A percentile compares a stretch with the other conserved stretches of the same genome.
These are phyloP conservation scores for Cichorium intybus DNA, from an alignment of 140 eudicot genomes.

Conservation along the genomic window DNA sequence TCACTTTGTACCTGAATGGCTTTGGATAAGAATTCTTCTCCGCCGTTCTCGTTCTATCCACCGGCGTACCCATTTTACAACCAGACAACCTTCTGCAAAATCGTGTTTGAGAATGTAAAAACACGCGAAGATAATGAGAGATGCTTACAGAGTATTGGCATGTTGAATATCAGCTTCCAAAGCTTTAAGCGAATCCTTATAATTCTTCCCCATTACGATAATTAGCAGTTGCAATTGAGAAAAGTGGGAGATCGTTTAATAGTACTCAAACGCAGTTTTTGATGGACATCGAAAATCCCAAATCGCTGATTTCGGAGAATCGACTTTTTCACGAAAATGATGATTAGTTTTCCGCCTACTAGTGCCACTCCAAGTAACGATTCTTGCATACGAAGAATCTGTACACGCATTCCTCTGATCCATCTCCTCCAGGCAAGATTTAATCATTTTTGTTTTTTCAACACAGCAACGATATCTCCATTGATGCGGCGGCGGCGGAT, in stretches of 20 bases:
- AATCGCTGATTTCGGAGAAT: constrained; percentile 25
- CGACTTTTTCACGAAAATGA: constrained; percentile 6
- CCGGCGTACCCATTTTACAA: constrained; percentile 67
- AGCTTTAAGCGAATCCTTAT: constrained; percentile 53
- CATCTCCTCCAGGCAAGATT: constrained; percentile 63
- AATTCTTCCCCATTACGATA: constrained; percentile 32
- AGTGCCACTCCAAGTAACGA: constrained; percentile 16
- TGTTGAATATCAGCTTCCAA: constrained; percentile 66
- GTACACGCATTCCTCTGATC: constrained; percentile 54
- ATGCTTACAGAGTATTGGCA: constrained; percentile 58
- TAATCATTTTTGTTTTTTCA: constrained; percentile 59
- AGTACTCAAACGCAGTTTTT: constrained; percentile 15
- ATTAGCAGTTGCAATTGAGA: not conserved
- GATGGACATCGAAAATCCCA: constrained; percentile 19
- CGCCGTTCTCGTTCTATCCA: constrained; percentile 74
- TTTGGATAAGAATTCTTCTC: constrained; percentile 61
- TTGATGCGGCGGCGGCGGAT: constrained; percentile 47
- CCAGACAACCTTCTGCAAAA: constrained; percentile 62
- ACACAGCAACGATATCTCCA: constrained; percentile 45
- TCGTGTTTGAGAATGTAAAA: not conserved
- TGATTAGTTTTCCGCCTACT: constrained; percentile 8
- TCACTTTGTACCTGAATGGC: constrained; percentile 98
- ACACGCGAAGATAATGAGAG: not conserved
- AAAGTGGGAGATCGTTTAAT: constrained; percentile 1
- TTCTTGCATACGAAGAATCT: constrained; percentile 6